phyloP scores from a whole-genome alignment of 495 filamentous ascomycete species.

The Trichoderma reesei region DNA sequence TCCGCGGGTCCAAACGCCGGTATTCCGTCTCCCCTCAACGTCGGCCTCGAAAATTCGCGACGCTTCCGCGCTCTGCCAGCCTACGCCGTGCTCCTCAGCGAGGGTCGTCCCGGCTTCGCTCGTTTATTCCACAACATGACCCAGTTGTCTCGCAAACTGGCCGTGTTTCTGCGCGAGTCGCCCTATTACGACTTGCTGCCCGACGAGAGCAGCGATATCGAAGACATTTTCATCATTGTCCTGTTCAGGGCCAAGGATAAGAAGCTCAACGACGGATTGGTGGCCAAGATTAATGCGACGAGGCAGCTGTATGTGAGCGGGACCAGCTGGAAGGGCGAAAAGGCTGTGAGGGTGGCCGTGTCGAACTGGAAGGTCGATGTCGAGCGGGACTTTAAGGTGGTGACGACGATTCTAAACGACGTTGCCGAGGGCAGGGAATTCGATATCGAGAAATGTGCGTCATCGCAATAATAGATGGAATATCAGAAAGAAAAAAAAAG shows the following conservation, averaged over 20 bases:
- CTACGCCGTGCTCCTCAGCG: slow-evolving; percentile 68
- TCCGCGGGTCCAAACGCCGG: slow-evolving; percentile 27
- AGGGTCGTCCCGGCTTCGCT: slow-evolving; percentile 60
- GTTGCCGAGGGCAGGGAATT: slow-evolving; percentile 15
- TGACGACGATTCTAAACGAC: slow-evolving; percentile 37
- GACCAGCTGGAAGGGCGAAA: slow-evolving; percentile 60
- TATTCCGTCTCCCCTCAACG: slow-evolving; percentile 76
- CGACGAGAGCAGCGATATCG: slow-evolving; percentile 17
- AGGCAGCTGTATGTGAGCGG: slow-evolving; percentile 75
- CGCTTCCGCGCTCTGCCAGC: slow-evolving; percentile 84
- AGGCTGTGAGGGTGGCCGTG: slow-evolving; percentile 72
- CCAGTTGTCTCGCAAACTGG: slow-evolving; percentile 55
- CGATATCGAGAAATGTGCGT: neutral
- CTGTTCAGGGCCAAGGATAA: slow-evolving; percentile 69
- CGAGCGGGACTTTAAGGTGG: slow-evolving; percentile 43
- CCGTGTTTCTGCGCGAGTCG: slow-evolving; percentile 47
- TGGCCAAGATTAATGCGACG: slow-evolving; percentile 60
- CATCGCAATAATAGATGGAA: neutral
- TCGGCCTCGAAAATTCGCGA: slow-evolving; percentile 84
- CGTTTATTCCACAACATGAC: slow-evolving; percentile 66
- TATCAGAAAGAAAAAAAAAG: neutral
- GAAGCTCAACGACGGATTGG: slow-evolving; percentile 52
- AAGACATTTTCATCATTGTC: slow-evolving; percentile 61
- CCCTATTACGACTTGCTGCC: slow-evolving; percentile 59
- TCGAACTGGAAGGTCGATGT: slow-evolving; percentile 68